Base-by-base conservation (phyloP, 306 rosid genomes). In the Medicago arabica region DNA sequence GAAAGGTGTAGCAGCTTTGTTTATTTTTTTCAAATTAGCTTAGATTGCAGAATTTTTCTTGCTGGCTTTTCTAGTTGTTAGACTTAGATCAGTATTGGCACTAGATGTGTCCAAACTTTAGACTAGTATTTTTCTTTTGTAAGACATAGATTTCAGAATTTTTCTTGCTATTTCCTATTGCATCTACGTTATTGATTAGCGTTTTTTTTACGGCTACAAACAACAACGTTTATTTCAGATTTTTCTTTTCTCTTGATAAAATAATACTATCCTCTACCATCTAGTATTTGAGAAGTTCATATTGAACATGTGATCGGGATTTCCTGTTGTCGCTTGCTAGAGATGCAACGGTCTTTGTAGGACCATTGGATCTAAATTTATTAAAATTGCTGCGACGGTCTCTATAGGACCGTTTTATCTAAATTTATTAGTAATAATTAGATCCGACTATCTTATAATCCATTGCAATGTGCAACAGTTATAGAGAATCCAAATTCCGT, bases 1-100 rank as follows among this genome's bases (percentile, higher is more conserved):
- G 46, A 81, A 83, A 81, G 88, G 90, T 65, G 91, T 83, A 65
- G 86, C 85, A 51, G 77, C 75, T 80, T 69, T 83, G 58, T 82
- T n/a, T 75, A 62, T 78, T 50, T 84, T 84, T 85, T 77, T 81
- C 87, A 73, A 74, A 81, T 64, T 64, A 75, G 63, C 76, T 47
- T 40, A 57, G 71, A 78, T 25, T 69, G 47, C 25, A 44, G 47
- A 40, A 61, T 17, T 51, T 6, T 69, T 49, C 59, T 28, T 49
- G 60, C 59, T 47, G 5, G 4, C 28, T 46, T 44, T 44, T 47
- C 6, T 16, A n/a, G 58, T 51, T 17, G 19, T 34, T 61, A 31
- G 67, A 61, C 5, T 28, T 61, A 59, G 39, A 25, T 31, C 36
- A 31, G 9, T 54, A 19, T 51, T n/a, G n/a, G 43, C 61, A 15